A percentile compares a stretch with the other conserved stretches of the same genome.
phyloP scores from a whole-genome alignment of 2,329 filamentous ascomycete species.

The Fusarium protoensiforme region DNA sequence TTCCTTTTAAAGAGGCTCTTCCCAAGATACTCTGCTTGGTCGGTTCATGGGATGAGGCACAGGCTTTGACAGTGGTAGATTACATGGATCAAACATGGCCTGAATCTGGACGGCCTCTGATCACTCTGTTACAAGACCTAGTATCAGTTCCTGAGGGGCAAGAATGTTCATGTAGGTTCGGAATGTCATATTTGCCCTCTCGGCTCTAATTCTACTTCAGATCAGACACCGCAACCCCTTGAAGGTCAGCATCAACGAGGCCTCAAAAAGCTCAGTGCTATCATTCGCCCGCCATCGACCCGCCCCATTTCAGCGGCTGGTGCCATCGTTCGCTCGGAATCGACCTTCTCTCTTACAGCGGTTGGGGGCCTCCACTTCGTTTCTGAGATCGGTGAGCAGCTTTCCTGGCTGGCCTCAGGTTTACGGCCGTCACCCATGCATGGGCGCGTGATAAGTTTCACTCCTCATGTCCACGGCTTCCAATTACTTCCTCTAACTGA shows the following conservation, averaged over 20 bases:
- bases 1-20: background rate
- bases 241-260: background rate
- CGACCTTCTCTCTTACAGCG: background rate
- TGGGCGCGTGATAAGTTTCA: background rate
- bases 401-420: conserved; percentile 8
- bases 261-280: background rate
- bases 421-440: background rate
- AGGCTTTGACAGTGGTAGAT: background rate
- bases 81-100: conserved; percentile 22
- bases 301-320: no score
- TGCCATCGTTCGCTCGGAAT: background rate
- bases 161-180: background rate
- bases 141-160: background rate
- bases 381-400: conserved; percentile 15
- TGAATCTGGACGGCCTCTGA: fast-evolving
- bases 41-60: background rate
- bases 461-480: background rate
- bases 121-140: background rate
- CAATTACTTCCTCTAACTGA: background rate
- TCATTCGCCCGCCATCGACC: no score
- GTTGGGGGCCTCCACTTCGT: background rate
- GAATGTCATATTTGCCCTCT: background rate
- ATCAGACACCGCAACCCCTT: background rate
- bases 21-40: background rate
- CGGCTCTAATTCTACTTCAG: background rate